Evolutionary conservation across 805 yeast genomes (phyloP).

Genomic region (Kuraishia molischiana): DNA sequence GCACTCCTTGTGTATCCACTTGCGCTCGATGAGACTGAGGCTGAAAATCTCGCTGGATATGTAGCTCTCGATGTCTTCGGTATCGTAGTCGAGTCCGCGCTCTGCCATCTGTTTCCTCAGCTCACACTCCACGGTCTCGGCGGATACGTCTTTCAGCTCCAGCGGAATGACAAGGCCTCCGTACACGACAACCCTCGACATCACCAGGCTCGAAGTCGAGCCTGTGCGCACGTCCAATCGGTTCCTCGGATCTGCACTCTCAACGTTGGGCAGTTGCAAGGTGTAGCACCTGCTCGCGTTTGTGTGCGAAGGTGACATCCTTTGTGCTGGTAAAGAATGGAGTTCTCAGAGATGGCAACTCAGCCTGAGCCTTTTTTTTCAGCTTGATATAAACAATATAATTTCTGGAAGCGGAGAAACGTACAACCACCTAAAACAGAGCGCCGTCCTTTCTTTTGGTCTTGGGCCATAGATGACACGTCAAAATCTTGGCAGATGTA

Average conservation of each 20-base stretch:
- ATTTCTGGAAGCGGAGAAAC: too few species aligned
- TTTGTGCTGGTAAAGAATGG: too few species aligned
- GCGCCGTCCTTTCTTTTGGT: too few species aligned
- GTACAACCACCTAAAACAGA: too few species aligned
- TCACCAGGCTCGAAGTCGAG: slow-evolving; percentile 44
- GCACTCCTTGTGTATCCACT: slow-evolving; percentile 38
- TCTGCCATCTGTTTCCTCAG: slow-evolving; percentile 21
- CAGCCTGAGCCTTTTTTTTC: too few species aligned
- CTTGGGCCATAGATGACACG: too few species aligned
- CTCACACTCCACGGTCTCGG: slow-evolving; percentile 27
- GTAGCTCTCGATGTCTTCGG: slow-evolving; percentile 20
- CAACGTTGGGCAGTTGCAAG: slow-evolving; percentile 42
- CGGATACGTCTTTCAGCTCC: slow-evolving; percentile 29
- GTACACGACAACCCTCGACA: slow-evolving; percentile 51
- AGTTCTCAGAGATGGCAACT: too few species aligned
- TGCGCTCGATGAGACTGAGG: slow-evolving; percentile 46
- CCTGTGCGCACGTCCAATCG: slow-evolving; percentile 60
- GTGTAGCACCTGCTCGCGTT: slow-evolving; percentile 33
- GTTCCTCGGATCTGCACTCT: slow-evolving; percentile 38
- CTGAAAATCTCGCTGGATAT: slow-evolving; percentile 57
- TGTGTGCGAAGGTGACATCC: not conserved
- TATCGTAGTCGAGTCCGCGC: not conserved
- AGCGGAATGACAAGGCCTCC: slow-evolving; percentile 64
- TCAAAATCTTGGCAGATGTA: too few species aligned
- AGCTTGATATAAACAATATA: too few species aligned